Percentiles rank a stretch among this genome's conserved stretches.
These are phyloP conservation scores for Gardenia jasminoides DNA, from an alignment of 257 asterid genomes.

Conservation along the genomic window DNA sequence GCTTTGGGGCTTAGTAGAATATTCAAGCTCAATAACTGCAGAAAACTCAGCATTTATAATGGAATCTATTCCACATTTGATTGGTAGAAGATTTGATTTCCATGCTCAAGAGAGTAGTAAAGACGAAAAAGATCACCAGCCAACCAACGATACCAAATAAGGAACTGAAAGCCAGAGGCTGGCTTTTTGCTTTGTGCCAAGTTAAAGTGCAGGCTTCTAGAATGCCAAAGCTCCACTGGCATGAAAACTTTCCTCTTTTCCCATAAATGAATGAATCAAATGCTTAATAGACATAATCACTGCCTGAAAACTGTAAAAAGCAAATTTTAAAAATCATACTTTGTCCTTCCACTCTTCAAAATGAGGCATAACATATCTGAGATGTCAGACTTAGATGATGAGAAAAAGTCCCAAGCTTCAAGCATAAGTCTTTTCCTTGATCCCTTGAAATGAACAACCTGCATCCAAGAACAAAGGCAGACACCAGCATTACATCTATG, in stretches of 20 bases:
- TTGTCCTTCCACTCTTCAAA: slow-evolving; percentile 82
- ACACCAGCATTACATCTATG: neutral
- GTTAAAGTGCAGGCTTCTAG: neutral
- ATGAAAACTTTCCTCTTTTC: neutral
- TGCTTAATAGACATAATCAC: neutral
- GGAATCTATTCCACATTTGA: neutral
- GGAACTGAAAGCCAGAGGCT: neutral
- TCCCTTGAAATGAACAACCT: slow-evolving; percentile 97
- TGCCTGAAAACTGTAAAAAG: neutral
- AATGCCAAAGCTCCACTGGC: neutral
- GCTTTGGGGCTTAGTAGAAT: neutral
- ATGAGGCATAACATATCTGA: slow-evolving; percentile 87
- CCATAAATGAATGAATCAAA: neutral
- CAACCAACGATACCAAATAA: neutral
- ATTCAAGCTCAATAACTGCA: too few species aligned
- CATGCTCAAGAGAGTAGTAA: neutral
- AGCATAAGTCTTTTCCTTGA: slow-evolving; percentile 94
- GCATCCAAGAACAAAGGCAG: slow-evolving; percentile 23
- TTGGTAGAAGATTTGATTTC: neutral
- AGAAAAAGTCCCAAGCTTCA: slow-evolving; percentile 79
- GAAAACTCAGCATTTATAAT: neutral
- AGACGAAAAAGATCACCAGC: neutral
- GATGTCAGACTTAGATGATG: slow-evolving; percentile 42
- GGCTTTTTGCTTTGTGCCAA: neutral
- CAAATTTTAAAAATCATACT: slow-evolving; percentile 66